Percentiles rank a stretch among this genome's conserved stretches.
Evolutionary conservation across 1,284 basidiomycete genomes (phyloP).

Genomic region (Vanrija humicola): DNA sequence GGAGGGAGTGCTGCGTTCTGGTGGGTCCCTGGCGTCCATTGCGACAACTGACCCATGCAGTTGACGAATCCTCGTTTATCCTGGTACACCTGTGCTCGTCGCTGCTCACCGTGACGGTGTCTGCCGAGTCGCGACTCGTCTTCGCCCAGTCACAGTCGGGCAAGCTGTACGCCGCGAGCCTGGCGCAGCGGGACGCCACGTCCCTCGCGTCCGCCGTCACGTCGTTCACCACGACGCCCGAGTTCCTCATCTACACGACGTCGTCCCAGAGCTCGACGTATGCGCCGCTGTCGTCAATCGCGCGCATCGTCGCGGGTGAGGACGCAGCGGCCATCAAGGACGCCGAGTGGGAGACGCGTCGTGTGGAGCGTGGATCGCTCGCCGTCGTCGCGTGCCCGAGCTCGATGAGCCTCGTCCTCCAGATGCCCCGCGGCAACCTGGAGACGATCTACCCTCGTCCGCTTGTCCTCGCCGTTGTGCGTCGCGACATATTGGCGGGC

Average conservation of each 20-base stretch:
- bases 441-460: slow-evolving; percentile 93
- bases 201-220: slow-evolving; percentile 61
- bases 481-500: slow-evolving; percentile 60
- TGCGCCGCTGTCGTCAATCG: slow-evolving; percentile 55
- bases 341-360: slow-evolving; percentile 63
- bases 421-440: slow-evolving; percentile 97
- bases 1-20: slow-evolving; percentile 19
- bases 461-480: slow-evolving; percentile 78
- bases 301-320: slow-evolving; percentile 28
- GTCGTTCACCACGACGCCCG: slow-evolving; percentile 74
- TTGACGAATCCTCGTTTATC: slow-evolving; percentile 3
- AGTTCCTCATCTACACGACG: slow-evolving; percentile 83
- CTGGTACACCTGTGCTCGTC: slow-evolving; percentile 24
- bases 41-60: neutral
- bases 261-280: slow-evolving; percentile 78
- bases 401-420: slow-evolving; percentile 82
- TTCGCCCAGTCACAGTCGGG: slow-evolving; percentile 66
- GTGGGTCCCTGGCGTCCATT: slow-evolving; percentile 4
- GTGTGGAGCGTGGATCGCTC: slow-evolving; percentile 78
- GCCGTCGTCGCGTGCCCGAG: slow-evolving; percentile 82
- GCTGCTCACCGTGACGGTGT: slow-evolving; percentile 22
- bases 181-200: slow-evolving; percentile 40
- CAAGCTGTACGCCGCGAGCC: slow-evolving; percentile 57
- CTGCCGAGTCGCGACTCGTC: slow-evolving; percentile 50
- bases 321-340: slow-evolving; percentile 30